Evolutionary conservation across 1,284 basidiomycete genomes (phyloP), one percentile per base, ranked within the genome.

Genomic region (Ustilago hordei): DNA sequence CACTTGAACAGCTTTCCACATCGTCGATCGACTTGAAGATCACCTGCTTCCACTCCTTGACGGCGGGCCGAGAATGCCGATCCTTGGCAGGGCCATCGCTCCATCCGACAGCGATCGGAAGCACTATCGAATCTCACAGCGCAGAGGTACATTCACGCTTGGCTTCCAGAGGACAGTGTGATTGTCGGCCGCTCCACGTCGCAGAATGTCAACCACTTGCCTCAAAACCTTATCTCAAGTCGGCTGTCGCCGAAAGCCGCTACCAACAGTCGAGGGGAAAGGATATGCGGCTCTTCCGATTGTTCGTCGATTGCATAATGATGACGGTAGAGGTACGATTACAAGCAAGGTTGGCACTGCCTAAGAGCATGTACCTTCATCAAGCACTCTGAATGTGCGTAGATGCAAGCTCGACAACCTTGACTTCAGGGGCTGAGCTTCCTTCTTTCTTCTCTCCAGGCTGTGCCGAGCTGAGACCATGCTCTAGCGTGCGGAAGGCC

Each of bases 341-440:
- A 43, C 64, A 57, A 45, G 19, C 19, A 52, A 48, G 36, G 52
- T 48, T 58, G 8, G 23, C 31, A 15, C 15, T n/a, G 32, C 45
- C 7, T 48, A 35, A 19, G 13, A 3, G n/a, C 47, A 32, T 17
- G 8, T 13, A 7, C 8, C 5, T 34, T 8, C 7, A 7, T 48
- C n/a, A 69, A 31, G 69, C 52, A 31, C 53, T 65, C 17, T 71
- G 45, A 41, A 71, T 54, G 60, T 71, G 69, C 47, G 69, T 71
- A 9, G 69, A 56, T 32, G 69, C 60, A 55, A 71, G 60, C 56
- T 71, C 64, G 35, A 71, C 56, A 52, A 70, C 36, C 50, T 65
- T 57, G 45, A 53, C 47, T 19, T 64, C 55, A 17, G 67, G 15
- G 11, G 50, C 57, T 2, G 48, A 48, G 12, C 52, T 38, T 13